phyloP scores from a whole-genome alignment of 805 yeast genomes.

The Schwanniomyces vanrijiae region DNA sequence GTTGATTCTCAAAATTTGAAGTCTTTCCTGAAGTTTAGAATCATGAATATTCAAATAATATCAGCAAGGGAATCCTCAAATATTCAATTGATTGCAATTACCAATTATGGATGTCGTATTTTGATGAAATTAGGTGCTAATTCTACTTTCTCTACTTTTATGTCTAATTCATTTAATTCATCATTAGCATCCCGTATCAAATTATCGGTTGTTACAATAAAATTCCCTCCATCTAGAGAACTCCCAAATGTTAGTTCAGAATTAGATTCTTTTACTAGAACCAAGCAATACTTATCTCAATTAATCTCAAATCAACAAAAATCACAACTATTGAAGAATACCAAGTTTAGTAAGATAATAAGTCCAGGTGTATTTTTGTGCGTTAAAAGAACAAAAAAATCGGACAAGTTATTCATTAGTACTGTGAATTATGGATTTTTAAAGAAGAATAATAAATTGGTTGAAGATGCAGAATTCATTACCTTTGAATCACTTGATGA shows the following conservation, averaged over 20 bases:
- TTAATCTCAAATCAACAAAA: slow-evolving; percentile 41
- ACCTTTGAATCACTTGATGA: slow-evolving; percentile 23
- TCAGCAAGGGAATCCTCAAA: slow-evolving; percentile 64
- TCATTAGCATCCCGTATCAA: slow-evolving; percentile 27
- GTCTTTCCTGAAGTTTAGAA: slow-evolving; percentile 47
- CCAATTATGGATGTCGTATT: slow-evolving; percentile 81
- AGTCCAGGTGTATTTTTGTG: slow-evolving; percentile 88
- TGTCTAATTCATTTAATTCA: slow-evolving; percentile 18
- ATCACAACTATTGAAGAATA: slow-evolving; percentile 59
- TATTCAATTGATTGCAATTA: slow-evolving; percentile 73
- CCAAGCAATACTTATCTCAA: slow-evolving; percentile 40
- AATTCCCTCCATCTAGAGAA: slow-evolving; percentile 64
- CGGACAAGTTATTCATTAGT: slow-evolving; percentile 63
- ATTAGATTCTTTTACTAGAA: slow-evolving; percentile 40
- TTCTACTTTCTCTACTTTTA: slow-evolving; percentile 23
- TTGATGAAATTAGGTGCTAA: slow-evolving; percentile 52
- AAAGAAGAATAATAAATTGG: slow-evolving; percentile 66
- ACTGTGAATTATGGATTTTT: slow-evolving; percentile 85
- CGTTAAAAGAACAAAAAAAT: slow-evolving; percentile 47
- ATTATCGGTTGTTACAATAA: slow-evolving; percentile 46
- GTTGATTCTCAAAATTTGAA: slow-evolving; percentile 59
- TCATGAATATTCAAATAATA: slow-evolving; percentile 64
- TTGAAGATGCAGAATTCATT: slow-evolving; percentile 80
- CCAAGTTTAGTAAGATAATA: slow-evolving; percentile 58
- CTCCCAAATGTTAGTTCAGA: slow-evolving; percentile 41